A percentile compares a stretch with the other conserved stretches of the same genome.
Conservation (phyloP, 202 grass and related monocot species). For the Bolboschoenoplectus hybrid region DNA sequence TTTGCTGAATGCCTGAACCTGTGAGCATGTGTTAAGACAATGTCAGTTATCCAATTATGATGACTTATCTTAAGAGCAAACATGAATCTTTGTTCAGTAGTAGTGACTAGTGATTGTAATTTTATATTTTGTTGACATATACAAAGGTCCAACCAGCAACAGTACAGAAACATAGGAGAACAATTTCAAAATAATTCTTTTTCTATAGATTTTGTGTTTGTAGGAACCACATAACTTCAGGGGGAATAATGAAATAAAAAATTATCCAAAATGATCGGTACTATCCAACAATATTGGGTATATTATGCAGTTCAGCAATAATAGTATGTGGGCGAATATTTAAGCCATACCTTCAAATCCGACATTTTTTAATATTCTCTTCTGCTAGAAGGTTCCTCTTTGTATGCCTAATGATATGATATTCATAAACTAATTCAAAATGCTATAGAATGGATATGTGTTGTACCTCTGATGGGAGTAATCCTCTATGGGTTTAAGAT, state of each 20-base stretch:
- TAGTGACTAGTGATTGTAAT: background rate
- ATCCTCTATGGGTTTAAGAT: background rate
- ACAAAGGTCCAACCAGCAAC: background rate
- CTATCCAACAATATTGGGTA: too few species aligned
- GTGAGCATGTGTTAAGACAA: background rate
- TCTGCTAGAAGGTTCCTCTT: too few species aligned
- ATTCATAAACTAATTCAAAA: background rate
- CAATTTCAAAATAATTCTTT: too few species aligned
- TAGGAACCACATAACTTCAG: background rate
- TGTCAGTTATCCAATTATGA: background rate
- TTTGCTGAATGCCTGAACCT: background rate
- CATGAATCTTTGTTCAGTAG: background rate
- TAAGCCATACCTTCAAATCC: too few species aligned
- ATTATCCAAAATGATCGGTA: too few species aligned
- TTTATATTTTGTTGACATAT: background rate
- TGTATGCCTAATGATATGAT: background rate
- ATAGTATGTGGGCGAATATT: too few species aligned
- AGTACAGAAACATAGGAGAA: background rate
- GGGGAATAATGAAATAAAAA: too few species aligned
- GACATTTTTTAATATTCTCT: too few species aligned
- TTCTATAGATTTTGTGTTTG: background rate
- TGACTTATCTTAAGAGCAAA: background rate
- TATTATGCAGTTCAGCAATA: too few species aligned
- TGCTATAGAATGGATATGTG: background rate
- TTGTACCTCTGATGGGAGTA: background rate